These are phyloP conservation scores for Linnemannia zychae DNA, from an alignment of 192 early-diverging fungal genomes.

Conservation along the genomic window DNA sequence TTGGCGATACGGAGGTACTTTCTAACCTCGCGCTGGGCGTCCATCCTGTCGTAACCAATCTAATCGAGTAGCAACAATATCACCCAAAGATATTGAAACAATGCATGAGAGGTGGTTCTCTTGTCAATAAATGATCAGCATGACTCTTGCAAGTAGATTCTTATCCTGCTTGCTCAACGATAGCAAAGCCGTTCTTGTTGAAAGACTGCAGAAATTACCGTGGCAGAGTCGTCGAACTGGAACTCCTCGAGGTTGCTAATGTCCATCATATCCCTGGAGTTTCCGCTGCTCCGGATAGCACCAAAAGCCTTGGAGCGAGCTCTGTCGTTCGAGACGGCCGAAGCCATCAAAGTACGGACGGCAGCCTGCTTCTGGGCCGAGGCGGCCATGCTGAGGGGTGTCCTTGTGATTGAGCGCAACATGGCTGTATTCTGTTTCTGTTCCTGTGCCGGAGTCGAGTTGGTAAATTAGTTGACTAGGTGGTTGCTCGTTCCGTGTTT, in stretches of 20 bases:
- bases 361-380: conserved; percentile 20
- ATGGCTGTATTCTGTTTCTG: conserved; percentile 7
- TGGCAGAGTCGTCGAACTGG: conserved; percentile 69
- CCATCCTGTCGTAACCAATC: conserved; percentile 62
- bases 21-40: conserved; percentile 65
- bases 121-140: background rate
- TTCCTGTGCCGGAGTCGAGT: background rate
- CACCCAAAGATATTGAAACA: background rate
- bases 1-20: conserved; percentile 69
- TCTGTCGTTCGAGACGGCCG: conserved; percentile 30
- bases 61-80: background rate
- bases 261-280: conserved; percentile 60
- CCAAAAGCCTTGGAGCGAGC: conserved; percentile 48
- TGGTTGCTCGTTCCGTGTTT: background rate
- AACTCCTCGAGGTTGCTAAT: conserved; percentile 64
- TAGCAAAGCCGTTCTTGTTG: background rate
- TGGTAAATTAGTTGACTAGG: background rate
- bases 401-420: conserved; percentile 54
- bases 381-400: conserved; percentile 12
- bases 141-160: background rate
- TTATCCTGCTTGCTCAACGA: background rate
- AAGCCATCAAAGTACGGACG: conserved; percentile 46
- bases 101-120: background rate
- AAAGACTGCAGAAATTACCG: conserved; percentile 27
- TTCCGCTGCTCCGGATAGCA: conserved; percentile 38